A percentile compares a stretch with the other conserved stretches of the same genome.
phyloP scores from a whole-genome alignment of 768 basidiomycete genomes.

The Lentinula detonsa region DNA sequence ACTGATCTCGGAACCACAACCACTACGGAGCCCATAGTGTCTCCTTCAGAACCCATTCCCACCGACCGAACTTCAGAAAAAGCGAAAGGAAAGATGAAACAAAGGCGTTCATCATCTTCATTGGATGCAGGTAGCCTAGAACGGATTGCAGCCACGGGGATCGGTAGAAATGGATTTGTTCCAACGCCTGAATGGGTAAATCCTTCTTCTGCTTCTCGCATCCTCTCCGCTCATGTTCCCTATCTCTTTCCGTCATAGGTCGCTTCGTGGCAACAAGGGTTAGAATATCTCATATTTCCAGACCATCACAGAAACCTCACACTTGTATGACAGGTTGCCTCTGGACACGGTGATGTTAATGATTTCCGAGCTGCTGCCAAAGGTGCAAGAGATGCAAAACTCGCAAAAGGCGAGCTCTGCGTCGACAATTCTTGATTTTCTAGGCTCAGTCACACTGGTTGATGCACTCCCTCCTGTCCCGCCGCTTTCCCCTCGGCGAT shows the following conservation, averaged over 20 bases:
- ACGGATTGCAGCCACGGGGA: constrained; percentile 56
- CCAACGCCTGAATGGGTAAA: constrained; percentile 95
- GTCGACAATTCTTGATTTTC: constrained; percentile 66
- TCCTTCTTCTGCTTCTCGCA: constrained; percentile 13
- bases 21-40: constrained; percentile 31
- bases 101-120: constrained; percentile 47
- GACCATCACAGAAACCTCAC: constrained; percentile 9
- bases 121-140: constrained; percentile 54
- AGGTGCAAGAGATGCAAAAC: constrained; percentile 75
- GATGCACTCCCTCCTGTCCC: constrained; percentile 72
- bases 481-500: constrained; percentile 61
- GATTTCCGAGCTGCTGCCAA: constrained; percentile 84
- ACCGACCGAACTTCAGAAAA: constrained; percentile 62
- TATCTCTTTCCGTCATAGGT: constrained; percentile 38
- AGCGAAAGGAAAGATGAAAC: constrained; percentile 86
- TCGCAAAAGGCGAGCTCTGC: constrained; percentile 61
- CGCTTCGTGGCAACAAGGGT: constrained; percentile 97
- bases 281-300: neutral
- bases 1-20: constrained; percentile 21
- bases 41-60: constrained; percentile 34
- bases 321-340: constrained; percentile 53
- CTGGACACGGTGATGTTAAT: constrained; percentile 82
- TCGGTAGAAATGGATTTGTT: constrained; percentile 88
- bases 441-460: constrained; percentile 61
- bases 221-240: neutral